These are phyloP conservation scores for Salisapilia sapeloensis DNA, from an alignment of 352 stramenopile species.

Conservation along the genomic window DNA sequence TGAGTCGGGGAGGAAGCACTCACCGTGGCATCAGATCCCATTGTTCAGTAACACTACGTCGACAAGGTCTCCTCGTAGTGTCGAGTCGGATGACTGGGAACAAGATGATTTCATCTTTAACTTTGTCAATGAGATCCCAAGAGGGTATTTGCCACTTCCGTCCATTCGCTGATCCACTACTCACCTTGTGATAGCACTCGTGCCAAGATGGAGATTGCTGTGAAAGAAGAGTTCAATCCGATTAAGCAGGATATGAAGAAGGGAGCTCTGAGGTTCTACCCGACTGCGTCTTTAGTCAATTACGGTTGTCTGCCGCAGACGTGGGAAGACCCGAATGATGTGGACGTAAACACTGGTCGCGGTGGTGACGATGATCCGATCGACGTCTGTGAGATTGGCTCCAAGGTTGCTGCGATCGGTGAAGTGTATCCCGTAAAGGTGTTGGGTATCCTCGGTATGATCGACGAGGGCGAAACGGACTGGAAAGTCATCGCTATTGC, in stretches of 20 bases:
- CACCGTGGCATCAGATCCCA: conserved; percentile 87
- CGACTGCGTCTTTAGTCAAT: conserved; percentile 85
- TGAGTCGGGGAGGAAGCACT: conserved; percentile 55
- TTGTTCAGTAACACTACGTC: conserved; percentile 33
- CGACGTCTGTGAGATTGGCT: conserved; percentile 97
- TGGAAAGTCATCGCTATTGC: conserved; percentile 98
- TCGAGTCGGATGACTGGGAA: too few relatives aligned
- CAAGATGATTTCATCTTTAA: conserved; percentile 59
- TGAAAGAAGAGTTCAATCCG: conserved; percentile 82
- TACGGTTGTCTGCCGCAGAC: conserved; percentile 98
- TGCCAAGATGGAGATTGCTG: conserved; percentile 90
- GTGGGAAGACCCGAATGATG: conserved; percentile 96
- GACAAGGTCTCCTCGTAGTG: conserved; percentile 10
- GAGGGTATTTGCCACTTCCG: conserved; percentile 10
- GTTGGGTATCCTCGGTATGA: conserved; percentile 97
- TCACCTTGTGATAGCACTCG: conserved; percentile 12
- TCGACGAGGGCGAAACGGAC: conserved; percentile 98
- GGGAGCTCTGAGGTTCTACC: conserved; percentile 85
- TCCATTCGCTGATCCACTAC: background rate
- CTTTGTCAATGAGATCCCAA: conserved; percentile 91
- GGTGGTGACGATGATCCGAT: conserved; percentile 97
- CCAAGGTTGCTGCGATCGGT: conserved; percentile 73
- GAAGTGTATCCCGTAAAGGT: conserved; percentile 94
- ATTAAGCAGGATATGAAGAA: conserved; percentile 98
- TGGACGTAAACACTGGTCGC: conserved; percentile 86